Evolutionary conservation across 1,284 basidiomycete genomes (phyloP).

Genomic region (Schizophyllum amplum): DNA sequence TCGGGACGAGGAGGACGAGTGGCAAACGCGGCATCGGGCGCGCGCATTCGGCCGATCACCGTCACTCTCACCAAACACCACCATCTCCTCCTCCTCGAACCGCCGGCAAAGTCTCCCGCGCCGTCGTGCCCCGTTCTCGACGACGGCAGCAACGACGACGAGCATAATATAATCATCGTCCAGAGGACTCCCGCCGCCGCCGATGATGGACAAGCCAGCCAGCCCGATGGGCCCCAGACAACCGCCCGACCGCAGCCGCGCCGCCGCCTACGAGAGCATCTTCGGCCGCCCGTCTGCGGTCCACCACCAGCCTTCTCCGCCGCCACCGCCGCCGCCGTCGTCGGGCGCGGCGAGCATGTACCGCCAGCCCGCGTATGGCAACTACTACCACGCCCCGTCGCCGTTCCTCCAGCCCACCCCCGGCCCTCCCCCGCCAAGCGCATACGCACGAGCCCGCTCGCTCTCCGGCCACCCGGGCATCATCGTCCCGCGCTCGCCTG

Average conservation of each 20-base stretch:
- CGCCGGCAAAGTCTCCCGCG: no score
- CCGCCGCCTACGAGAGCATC: constrained; percentile 74
- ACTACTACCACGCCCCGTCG: constrained; percentile 23
- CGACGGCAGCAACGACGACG: no score
- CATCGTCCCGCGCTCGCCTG: constrained; percentile 17
- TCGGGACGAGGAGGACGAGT: no score
- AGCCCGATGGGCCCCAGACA: constrained; percentile 62
- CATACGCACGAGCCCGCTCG: constrained; percentile 13
- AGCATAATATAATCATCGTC: no score
- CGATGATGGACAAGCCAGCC: constrained; percentile 38
- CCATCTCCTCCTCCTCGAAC: no score
- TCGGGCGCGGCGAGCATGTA: constrained; percentile 19
- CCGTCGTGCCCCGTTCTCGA: no score
- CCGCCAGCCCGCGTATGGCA: constrained; percentile 16
- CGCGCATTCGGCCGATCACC: no score
- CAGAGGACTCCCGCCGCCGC: no score
- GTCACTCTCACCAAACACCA: no score
- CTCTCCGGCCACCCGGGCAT: constrained; percentile 18
- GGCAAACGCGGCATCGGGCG: no score
- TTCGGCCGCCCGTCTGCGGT: constrained; percentile 63
- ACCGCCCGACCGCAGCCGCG: constrained; percentile 56
- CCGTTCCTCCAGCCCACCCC: constrained; percentile 11
- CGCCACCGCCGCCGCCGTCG: constrained; percentile 18
- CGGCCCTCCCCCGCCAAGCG: constrained; percentile 6
- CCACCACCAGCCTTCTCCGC: constrained; percentile 38